Evolutionary conservation across 2,329 filamentous ascomycete genomes (phyloP), one percentile per base, ranked within the genome.

Genomic region (Microsporum audouinii): DNA sequence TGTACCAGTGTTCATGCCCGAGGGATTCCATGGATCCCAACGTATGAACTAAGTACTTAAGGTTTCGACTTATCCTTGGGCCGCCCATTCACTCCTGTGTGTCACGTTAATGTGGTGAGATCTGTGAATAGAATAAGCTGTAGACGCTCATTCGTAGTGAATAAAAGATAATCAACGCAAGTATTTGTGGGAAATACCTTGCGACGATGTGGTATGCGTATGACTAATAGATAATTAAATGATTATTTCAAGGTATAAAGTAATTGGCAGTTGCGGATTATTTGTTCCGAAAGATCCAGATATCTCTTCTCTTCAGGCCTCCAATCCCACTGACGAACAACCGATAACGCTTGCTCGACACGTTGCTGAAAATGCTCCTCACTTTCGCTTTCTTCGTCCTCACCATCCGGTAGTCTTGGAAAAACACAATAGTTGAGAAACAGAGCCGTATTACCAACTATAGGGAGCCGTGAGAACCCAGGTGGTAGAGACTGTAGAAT

Each of bases 351-450:
- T 31, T 62, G 27, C 23, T 58, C 39, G 38, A 62, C 58, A 3
- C 58, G 51, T 33, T 53, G 17, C 43, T 58, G 53, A 57, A 62
- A 62, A 31, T 62, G 61, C 10, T 58, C 51, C 43, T 62, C 58
- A 14, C 47, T 59, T 34, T 56, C 47, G 36, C 33, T 43, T 27
- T 62, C 34, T 27, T 59, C 60, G 34, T 62, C 47, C 39, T 56
- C 56, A 36, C 8, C 57, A 6, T 62, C 58, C 2, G 53, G 49
- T 51, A 60, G 34, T 23, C 29, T 38, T 29, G 41, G 39, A 27
- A 62, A 62, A 41, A 62, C 36, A 41, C 23, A 47, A 7, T 51
- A 33, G 3, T 31, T 38, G 7, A 62, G 17, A 45, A 62, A 60
- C 3, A 39, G 5, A 1, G 1, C 2, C 2, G 41, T 17, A 51